phyloP scores from a whole-genome alignment of 2,329 filamentous ascomycete species.

The Didymosphaeria variabile region DNA sequence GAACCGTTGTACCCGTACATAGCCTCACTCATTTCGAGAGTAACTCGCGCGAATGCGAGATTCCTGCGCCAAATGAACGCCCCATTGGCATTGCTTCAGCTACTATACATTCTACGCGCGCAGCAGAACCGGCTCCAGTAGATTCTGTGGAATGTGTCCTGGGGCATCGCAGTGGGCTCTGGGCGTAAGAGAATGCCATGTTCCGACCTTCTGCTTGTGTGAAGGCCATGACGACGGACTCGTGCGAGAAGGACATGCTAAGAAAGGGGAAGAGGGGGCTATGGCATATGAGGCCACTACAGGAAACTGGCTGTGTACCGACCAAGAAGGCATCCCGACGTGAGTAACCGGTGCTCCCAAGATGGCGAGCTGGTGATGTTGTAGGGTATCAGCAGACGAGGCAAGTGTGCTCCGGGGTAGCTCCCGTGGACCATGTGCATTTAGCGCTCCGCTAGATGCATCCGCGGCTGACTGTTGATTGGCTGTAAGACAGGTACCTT shows the following conservation, averaged over 20 bases:
- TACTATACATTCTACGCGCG: neutral
- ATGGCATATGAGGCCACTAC: neutral
- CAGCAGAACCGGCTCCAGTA: neutral
- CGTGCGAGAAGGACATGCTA: constrained; percentile 3
- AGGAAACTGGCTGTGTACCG: neutral
- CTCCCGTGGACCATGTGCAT: neutral
- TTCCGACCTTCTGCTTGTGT: constrained; percentile 11
- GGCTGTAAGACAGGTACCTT: neutral
- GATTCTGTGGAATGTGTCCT: neutral
- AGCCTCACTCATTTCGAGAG: neutral
- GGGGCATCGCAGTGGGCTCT: neutral
- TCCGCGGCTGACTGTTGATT: neutral
- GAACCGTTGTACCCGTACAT: neutral
- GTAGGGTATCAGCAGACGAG: constrained; percentile 12
- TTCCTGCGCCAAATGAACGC: neutral
- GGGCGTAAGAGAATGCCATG: neutral
- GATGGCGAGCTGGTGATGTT: constrained; percentile 24
- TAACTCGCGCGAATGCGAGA: neutral
- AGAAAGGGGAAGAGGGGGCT: neutral
- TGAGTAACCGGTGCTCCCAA: neutral
- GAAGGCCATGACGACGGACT: neutral
- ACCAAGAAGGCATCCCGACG: constrained; percentile 3
- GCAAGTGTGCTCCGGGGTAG: constrained; percentile 5
- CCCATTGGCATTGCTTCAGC: neutral
- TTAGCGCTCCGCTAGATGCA: neutral